Evolutionary conservation across 2,329 filamentous ascomycete species (phyloP), one percentile per base, ranked within the genome.

Genomic region (Paecilomyces sp.): DNA sequence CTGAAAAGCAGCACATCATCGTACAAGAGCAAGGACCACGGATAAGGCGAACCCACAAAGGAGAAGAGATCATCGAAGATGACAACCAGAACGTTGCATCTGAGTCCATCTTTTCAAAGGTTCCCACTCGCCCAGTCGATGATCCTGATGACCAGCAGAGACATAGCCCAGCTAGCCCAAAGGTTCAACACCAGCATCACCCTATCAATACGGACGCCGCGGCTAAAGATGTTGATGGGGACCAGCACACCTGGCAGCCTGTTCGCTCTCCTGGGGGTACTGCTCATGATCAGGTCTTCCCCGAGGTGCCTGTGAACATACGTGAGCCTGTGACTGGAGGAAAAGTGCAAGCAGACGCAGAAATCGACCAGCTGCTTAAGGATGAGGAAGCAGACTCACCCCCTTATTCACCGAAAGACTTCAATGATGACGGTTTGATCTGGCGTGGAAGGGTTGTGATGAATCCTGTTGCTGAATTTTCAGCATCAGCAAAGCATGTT

Each of bases 11-110:
- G 62, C 90, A 93, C 54, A 92, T 94, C 54, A 83, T 96, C 34
- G 87, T 93, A 61, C 85, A 91, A 13, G 85, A 90, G 22, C 83
- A 85, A 55, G 91, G 85, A 1, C 89, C 92, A 3, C 86, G 92
- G 2, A 88, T 97, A 59, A 85, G 92, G 67, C 87, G 90, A 66
- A 97, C 93, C 1, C 93, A 97, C 78, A 97, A 97, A 74, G 94
- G 94, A 12, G 92, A 97, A 60, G 94, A 97, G 71, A 75, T 96
- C 15, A 83, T 97, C 15, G 92, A 93, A 62, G 86, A 89, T 54
- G 91, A 95, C 34, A 81, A 76, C 56, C 75, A 81, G 62, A 69
- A 70, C 60, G 76, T 76, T 50, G 70, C 76, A 34, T 74, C 75
- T 30, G 80, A 82, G 61, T 77, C 79, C 6, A 74, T 80, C 34